Conservation (phyloP, 805 yeast species). For the Candida bentonensis region DNA sequence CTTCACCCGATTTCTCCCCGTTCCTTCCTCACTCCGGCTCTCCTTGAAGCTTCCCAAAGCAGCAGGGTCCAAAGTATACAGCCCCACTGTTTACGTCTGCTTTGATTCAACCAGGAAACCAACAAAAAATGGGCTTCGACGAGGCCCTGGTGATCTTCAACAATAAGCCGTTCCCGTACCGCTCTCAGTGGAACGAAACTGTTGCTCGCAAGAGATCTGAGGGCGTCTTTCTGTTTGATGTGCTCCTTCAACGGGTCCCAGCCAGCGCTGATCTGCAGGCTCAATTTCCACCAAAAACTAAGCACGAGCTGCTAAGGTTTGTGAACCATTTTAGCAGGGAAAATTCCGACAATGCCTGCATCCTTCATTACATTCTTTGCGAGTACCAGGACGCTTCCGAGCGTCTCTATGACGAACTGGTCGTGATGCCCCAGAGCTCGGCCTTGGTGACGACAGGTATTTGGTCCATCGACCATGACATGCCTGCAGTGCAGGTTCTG, state of each 20-base stretch:
- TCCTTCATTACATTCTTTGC: conserved; percentile 10
- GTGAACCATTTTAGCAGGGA: conserved; percentile 4
- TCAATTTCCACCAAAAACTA: conserved; percentile 10
- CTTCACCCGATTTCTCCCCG: no score
- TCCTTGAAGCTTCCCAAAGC: no score
- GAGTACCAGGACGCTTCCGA: conserved; percentile 8
- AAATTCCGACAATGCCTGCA: conserved; percentile 7
- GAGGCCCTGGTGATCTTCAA: conserved; percentile 8
- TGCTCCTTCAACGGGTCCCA: conserved; percentile 6
- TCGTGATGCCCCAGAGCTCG: conserved; percentile 1
- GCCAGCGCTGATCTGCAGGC: conserved; percentile 2
- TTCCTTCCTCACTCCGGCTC: no score
- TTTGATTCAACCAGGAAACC: no score
- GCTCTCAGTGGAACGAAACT: conserved; percentile 4
- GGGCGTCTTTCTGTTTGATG: conserved; percentile 10
- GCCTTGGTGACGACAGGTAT: conserved; percentile 7
- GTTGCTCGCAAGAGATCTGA: conserved; percentile 1
- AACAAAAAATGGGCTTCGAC: conserved; percentile 6
- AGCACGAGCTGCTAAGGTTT: conserved; percentile 4
- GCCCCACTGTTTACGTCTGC: no score
- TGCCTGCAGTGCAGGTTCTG: conserved; percentile 6
- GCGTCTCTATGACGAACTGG: not conserved
- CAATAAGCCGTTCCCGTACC: conserved; percentile 2
- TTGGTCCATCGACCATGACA: conserved; percentile 9
- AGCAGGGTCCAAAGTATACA: no score